A percentile compares a stretch with the other conserved stretches of the same genome.
Conservation (phyloP, 1,139 yeast genomes). For the Chernovozyma sophiae-reginae region DNA sequence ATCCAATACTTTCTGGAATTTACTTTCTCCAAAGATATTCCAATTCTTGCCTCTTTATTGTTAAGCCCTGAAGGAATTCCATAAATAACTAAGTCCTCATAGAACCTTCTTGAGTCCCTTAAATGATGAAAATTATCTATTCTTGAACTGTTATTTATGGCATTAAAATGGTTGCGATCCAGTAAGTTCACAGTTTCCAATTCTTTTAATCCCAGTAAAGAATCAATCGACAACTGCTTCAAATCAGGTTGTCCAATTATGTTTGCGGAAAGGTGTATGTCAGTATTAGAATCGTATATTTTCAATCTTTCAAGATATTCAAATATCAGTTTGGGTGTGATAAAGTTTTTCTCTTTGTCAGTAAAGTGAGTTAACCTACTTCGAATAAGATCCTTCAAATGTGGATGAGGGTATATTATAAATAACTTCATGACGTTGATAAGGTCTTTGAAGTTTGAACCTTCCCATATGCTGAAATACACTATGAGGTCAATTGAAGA, state of each 20-base stretch:
- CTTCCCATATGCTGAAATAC: constrained; percentile 33
- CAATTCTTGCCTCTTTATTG: constrained; percentile 11
- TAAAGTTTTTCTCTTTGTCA: constrained; percentile 14
- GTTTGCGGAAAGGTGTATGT: constrained; percentile 28
- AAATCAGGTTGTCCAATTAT: constrained; percentile 21
- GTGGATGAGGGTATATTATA: constrained; percentile 33
- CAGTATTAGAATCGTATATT: constrained; percentile 27
- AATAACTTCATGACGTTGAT: constrained; percentile 30
- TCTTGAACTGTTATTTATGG: neutral
- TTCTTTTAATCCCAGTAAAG: constrained; percentile 15
- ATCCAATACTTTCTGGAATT: constrained; percentile 27
- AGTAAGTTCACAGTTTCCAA: constrained; percentile 4
- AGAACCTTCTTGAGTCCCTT: constrained; percentile 19
- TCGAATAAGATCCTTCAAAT: constrained; percentile 10
- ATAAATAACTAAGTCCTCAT: constrained; percentile 27
- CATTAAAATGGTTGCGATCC: neutral
- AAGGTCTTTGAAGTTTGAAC: constrained; percentile 19
- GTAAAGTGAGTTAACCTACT: constrained; percentile 10
- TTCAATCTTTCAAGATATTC: constrained; percentile 18
- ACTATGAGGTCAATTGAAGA: constrained; percentile 21
- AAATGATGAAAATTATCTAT: constrained; percentile 29
- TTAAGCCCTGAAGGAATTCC: constrained; percentile 18
- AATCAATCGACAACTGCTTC: constrained; percentile 18
- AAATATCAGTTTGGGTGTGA: constrained; percentile 15
- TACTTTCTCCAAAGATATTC: constrained; percentile 30